These are phyloP conservation scores for Viola odorata DNA, from an alignment of 345 rosid genomes.

Conservation along the genomic window DNA sequence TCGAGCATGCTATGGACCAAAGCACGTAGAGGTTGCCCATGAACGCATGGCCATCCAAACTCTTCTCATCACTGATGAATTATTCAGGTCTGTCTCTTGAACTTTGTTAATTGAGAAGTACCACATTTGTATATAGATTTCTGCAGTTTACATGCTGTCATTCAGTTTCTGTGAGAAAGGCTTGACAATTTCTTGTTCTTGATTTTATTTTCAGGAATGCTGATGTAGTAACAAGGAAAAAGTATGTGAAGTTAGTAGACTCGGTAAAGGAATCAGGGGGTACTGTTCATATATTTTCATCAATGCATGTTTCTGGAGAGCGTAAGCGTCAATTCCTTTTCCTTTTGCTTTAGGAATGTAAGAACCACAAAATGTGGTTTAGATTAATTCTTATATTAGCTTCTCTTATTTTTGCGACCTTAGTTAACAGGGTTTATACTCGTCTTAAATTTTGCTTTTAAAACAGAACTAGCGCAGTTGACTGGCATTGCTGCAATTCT, in stretches of 20 bases:
- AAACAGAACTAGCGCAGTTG: slow-evolving; percentile 68
- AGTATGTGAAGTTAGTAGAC: slow-evolving; percentile 64
- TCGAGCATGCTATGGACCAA: slow-evolving; percentile 97
- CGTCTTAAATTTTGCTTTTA: not conserved
- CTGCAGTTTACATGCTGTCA: not conserved
- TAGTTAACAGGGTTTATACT: too few relatives aligned
- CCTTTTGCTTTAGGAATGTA: not conserved
- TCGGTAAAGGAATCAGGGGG: slow-evolving; percentile 82
- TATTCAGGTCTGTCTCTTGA: slow-evolving; percentile 60
- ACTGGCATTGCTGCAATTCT: slow-evolving; percentile 95
- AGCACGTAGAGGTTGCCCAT: slow-evolving; percentile 95
- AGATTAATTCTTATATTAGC: too few relatives aligned
- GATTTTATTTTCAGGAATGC: slow-evolving; percentile 50
- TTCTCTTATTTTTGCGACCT: too few relatives aligned
- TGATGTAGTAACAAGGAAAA: slow-evolving; percentile 52
- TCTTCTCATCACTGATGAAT: slow-evolving; percentile 86
- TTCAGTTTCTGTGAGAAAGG: not conserved
- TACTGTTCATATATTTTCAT: slow-evolving; percentile 68
- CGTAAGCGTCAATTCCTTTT: slow-evolving; percentile 44
- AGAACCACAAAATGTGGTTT: not conserved
- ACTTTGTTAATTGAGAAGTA: not conserved
- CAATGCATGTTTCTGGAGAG: slow-evolving; percentile 95
- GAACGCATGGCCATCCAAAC: slow-evolving; percentile 94
- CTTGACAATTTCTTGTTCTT: not conserved
- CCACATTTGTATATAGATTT: not conserved